Percentiles rank a stretch among this genome's conserved stretches.
Evolutionary conservation across 1,284 basidiomycete genomes (phyloP).

Genomic region (Ceratobasidium theobromae): DNA sequence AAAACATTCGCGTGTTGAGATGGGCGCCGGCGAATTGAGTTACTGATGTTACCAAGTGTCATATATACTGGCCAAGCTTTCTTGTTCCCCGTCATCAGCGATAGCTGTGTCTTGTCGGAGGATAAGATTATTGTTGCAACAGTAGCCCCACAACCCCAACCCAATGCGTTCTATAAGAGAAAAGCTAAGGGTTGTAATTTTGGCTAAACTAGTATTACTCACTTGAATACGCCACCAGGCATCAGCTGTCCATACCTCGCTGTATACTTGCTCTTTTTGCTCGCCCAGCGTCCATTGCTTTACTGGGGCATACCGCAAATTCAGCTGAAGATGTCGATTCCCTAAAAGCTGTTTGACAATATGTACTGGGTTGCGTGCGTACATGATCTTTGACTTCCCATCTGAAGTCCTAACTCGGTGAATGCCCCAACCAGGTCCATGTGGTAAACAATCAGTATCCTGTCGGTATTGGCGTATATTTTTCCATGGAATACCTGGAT

Average conservation of each 20-base stretch:
- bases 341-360: neutral
- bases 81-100: constrained; percentile 17
- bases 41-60: constrained; percentile 3
- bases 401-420: neutral
- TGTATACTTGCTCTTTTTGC: neutral
- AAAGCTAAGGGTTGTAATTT: neutral
- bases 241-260: constrained; percentile 16
- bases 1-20: neutral
- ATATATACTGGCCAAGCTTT: constrained; percentile 32
- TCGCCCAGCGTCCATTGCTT: neutral
- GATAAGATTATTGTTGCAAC: constrained; percentile 18
- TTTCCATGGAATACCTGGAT: constrained; percentile 33
- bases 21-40: neutral
- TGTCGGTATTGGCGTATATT: constrained; percentile 36
- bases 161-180: neutral
- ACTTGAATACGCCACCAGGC: constrained; percentile 32
- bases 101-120: constrained; percentile 27
- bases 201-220: neutral
- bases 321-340: neutral
- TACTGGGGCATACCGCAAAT: neutral
- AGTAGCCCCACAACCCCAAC: neutral
- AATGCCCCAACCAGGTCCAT: constrained; percentile 21
- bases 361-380: neutral
- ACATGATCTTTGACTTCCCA: neutral
- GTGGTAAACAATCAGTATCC: constrained; percentile 38